Evolutionary conservation across 176 grass and related monocot genomes (phyloP).

Genomic region (Carex scoparia): DNA sequence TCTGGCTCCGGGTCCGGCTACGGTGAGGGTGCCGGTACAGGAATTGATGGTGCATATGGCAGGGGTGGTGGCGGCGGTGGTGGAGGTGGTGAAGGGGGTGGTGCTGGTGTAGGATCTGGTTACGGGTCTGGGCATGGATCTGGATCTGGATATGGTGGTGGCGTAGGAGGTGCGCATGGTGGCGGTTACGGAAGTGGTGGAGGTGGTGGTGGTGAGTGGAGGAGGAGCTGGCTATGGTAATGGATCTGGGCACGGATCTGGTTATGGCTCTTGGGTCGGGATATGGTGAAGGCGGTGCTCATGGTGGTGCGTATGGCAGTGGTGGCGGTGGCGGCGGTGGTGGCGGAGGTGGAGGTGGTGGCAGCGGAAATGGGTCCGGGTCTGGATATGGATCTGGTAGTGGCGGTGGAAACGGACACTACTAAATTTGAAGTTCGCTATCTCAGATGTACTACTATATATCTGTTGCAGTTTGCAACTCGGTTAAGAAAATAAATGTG

Average conservation of each 20-base stretch:
- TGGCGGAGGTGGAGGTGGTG: background rate
- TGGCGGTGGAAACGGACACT: background rate
- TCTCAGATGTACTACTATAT: background rate
- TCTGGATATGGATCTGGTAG: background rate
- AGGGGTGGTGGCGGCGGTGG: background rate
- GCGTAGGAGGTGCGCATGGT: background rate
- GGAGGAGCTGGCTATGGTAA: background rate
- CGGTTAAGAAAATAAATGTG: background rate
- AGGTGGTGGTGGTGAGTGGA: slow-evolving; percentile 12
- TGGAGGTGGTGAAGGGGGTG: background rate
- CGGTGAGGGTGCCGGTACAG: slow-evolving; percentile 18
- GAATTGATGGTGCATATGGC: slow-evolving; percentile 5
- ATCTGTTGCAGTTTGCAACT: background rate
- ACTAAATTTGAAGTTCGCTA: background rate
- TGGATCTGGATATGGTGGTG: slow-evolving; percentile 15
- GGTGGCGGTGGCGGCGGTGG: background rate
- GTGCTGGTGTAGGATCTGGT: background rate
- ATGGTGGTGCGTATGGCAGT: slow-evolving; percentile 2
- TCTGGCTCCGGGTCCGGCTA: slow-evolving; percentile 23
- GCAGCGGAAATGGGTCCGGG: background rate
- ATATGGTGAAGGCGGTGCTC: slow-evolving; percentile 19
- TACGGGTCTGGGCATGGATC: slow-evolving; percentile 1
- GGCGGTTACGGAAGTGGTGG: slow-evolving; percentile 4
- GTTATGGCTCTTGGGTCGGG: background rate
- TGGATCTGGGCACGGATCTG: slow-evolving; percentile 26